phyloP scores from a whole-genome alignment of 192 early-diverging fungal species.

The Dissophora globulifera region DNA sequence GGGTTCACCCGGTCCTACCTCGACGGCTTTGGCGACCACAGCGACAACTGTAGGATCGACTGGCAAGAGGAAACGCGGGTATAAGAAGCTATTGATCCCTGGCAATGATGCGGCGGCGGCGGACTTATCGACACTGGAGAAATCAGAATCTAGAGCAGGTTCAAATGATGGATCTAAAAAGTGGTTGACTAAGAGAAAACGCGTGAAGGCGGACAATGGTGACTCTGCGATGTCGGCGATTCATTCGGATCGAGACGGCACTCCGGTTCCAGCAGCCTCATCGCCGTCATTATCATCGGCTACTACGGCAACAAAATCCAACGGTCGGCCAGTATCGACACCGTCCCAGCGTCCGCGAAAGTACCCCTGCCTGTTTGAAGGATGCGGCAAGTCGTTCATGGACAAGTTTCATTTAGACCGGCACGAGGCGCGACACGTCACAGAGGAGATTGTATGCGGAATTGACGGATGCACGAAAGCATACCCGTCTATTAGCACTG shows the following conservation, averaged over 20 bases:
- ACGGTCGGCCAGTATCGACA: constrained; percentile 6
- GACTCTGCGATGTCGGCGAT: not conserved
- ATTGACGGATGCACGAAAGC: constrained; percentile 51
- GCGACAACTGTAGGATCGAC: not conserved
- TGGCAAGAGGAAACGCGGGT: constrained; percentile 14
- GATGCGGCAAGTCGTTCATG: constrained; percentile 50
- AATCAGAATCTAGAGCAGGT: no score
- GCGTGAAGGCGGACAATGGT: not conserved
- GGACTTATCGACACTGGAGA: not conserved
- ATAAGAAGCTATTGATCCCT: not conserved
- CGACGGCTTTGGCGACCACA: no score
- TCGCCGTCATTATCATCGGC: not conserved
- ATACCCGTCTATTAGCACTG: constrained; percentile 45
- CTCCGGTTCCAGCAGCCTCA: not conserved
- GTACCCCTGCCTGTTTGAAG: constrained; percentile 44
- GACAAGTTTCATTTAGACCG: constrained; percentile 51
- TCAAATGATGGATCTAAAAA: not conserved
- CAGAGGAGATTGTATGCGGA: constrained; percentile 45
- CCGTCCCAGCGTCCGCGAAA: constrained; percentile 27
- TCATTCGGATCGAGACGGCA: constrained; percentile 4
- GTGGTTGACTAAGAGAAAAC: not conserved
- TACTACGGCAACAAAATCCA: not conserved
- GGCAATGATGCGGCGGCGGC: no score
- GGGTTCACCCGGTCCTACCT: constrained; percentile 24
- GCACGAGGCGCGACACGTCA: constrained; percentile 46